A percentile compares a stretch with the other conserved stretches of the same genome.
These are phyloP conservation scores for Pythium periplocum DNA, from an alignment of 352 stramenopile species.

Conservation along the genomic window DNA sequence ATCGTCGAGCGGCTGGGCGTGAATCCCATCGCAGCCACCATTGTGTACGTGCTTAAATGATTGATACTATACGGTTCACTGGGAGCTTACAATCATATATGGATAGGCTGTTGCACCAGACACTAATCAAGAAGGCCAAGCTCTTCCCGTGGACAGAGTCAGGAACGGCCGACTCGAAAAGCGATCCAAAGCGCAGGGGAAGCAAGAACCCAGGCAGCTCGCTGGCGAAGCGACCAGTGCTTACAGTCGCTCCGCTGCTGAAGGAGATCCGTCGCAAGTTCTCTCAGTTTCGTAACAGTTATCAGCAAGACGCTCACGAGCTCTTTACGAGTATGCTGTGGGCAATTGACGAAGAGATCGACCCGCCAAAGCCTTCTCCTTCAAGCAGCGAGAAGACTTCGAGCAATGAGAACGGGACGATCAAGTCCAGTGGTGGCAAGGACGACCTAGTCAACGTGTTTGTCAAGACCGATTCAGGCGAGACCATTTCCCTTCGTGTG, in stretches of 20 bases:
- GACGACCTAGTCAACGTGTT: constrained; percentile 30
- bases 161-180: constrained; percentile 10
- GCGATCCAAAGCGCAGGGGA: constrained; percentile 14
- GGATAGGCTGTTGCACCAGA: constrained; percentile 7
- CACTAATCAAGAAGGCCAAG: constrained; percentile 5
- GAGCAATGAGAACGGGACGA: too few relatives aligned
- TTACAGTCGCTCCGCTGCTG: constrained; percentile 55
- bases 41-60: constrained; percentile 35
- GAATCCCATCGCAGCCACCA: constrained; percentile 83
- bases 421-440: constrained; percentile 5
- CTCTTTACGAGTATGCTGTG: constrained; percentile 92
- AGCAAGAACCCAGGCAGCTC: constrained; percentile 14
- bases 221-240: constrained; percentile 17
- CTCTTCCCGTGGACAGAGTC: neutral
- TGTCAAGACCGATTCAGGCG: constrained; percentile 52
- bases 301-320: constrained; percentile 97
- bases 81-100: neutral
- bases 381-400: too few relatives aligned
- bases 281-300: constrained; percentile 89
- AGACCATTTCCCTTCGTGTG: constrained; percentile 58
- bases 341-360: constrained; percentile 71
- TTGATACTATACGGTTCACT: neutral
- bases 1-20: constrained; percentile 54
- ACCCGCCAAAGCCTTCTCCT: constrained; percentile 20
- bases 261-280: constrained; percentile 81